Evolutionary conservation across 305 asterid species (phyloP).

Genomic region (Fraxinus dipetala): DNA sequence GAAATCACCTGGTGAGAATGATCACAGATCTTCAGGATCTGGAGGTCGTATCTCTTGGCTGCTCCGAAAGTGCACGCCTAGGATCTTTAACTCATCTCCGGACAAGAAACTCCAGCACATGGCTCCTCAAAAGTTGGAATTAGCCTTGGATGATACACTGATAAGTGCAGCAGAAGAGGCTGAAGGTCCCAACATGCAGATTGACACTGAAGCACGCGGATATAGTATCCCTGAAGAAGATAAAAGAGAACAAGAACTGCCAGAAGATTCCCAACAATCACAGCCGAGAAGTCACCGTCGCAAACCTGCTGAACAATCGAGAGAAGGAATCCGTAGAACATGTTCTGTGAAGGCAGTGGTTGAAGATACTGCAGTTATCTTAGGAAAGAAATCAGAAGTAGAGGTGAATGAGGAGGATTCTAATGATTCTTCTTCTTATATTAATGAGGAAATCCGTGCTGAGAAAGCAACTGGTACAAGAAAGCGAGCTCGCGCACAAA

Average conservation of each 20-base stretch:
- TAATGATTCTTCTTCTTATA: conserved; percentile 30
- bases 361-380: conserved; percentile 63
- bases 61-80: conserved; percentile 65
- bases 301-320: conserved; percentile 38
- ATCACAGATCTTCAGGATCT: conserved; percentile 40
- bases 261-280: conserved; percentile 47
- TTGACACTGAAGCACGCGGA: conserved; percentile 23
- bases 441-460: conserved; percentile 42
- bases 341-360: conserved; percentile 61
- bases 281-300: conserved; percentile 35
- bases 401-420: conserved; percentile 30
- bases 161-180: conserved; percentile 29
- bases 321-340: conserved; percentile 41
- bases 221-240: conserved; percentile 34
- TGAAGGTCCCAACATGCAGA: conserved; percentile 36
- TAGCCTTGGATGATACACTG: conserved; percentile 33
- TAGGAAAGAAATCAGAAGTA: conserved; percentile 37
- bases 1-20: conserved; percentile 38
- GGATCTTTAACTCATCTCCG: conserved; percentile 45
- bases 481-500: conserved; percentile 55
- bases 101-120: conserved; percentile 26
- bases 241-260: conserved; percentile 32
- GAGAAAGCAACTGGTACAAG: conserved; percentile 42
- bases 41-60: conserved; percentile 64
- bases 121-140: conserved; percentile 45